Evolutionary conservation across 306 rosid species (phyloP), one percentile per base, ranked within the genome.

Genomic region (Aeschynomene evenia): DNA sequence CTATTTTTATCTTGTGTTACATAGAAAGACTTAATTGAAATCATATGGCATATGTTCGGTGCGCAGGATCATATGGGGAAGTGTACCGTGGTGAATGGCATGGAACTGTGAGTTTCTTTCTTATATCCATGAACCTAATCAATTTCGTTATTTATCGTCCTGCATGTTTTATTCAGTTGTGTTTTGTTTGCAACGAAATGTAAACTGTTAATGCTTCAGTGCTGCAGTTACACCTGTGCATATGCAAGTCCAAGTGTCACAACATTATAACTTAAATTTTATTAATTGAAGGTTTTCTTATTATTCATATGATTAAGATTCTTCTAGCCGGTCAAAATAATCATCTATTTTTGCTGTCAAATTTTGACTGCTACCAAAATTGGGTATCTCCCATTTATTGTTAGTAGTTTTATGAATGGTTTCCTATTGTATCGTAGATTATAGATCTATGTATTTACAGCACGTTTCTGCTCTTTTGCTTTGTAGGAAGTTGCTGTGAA

Each of bases 51-150:
- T 50, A 14, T 72, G 51, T 80, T 68, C 76, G 50, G 71, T 53
- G 42, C 85, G 81, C 82, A 95, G 99, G 99, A 79, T 91, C 99
- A 26, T 95, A 95, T 71, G 99, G 99, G 69, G 99, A 95, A 83
- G 99, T 91, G 56, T 89, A 91, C 69, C 92, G 83, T 9, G 99
- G 99, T 69, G 99, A 91, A 37, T 91, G 96, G 97, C 99, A 81
- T 79, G 99, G 96, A 80, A 95, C 97, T 75, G 99, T 95, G 75
- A 87, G 99, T 87, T 79, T 79, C 66, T 87, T 79, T 80, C 63
- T 68, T 70, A 14, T 67, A 63, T 63, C 66, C 67, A 23, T 51
- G n/a, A 60, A 56, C 52, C 62, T 67, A 11, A 63, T 72, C 33
- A 18, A 22, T 33, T 45, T 45, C 9, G 31, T 64, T 68, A 7